Evolutionary conservation across 179 eudicot genomes (phyloP), one percentile per base, ranked within the genome.

Genomic region (Camellia oleifera): DNA sequence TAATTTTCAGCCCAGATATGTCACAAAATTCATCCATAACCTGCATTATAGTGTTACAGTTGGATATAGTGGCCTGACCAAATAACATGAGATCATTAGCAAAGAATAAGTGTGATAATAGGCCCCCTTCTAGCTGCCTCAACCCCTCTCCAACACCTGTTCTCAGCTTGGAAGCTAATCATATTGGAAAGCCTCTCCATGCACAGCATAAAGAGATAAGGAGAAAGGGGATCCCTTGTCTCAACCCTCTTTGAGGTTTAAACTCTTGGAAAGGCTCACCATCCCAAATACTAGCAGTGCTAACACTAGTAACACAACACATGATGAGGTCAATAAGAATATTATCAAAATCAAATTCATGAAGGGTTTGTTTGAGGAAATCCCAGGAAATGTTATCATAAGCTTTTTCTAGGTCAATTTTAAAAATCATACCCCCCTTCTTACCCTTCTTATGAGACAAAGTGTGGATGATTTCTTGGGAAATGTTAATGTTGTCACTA

Each of bases 151-250:
- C 81, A 77, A 0, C 1, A 1, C 0, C 26, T 54, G 0, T 3
- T 2, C n/a, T 7, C 0, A 1, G 63, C 45, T 0, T 40, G 23
- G 0, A 26, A 58, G 0, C 62, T 42, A 3, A 82, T 77, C 40
- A 79, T 17, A 3, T 62, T 5, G 6, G 23, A 15, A 62, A 62
- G 66, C 7, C 66, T 15, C 17, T 62, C 66, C 67, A 62, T 71
- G 56, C 79, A 69, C 12, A 80, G 20, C 0, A 76, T 70, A 18
- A 81, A 81, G 0, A 81, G 1, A 7, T 81, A 81, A 1, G 77
- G 74, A 0, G 84, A 77, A 0, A 82, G 13, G 0, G 78, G 81
- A 9, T 82, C 80, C 84, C 84, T 62, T 70, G 84, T 0, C 48
- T 45, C 2, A 77, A 1, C 11, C 69, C 69, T 23, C 69, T 65